Conservation (phyloP, 192 early-diverging fungal species). For the Dispira parvispora region DNA sequence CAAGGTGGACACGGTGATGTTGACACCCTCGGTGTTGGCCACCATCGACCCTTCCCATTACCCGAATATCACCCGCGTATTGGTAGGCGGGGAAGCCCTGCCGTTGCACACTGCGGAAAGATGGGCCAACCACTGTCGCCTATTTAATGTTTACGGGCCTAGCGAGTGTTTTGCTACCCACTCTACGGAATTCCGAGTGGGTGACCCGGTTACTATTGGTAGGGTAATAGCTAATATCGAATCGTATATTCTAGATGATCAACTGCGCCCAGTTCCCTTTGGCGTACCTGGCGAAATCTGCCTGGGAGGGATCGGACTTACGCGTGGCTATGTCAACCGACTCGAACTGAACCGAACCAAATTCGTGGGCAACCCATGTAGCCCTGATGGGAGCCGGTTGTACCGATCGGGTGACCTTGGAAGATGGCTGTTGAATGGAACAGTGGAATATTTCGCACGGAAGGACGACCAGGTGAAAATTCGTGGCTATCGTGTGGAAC, state of each 20-base stretch:
- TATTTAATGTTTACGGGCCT: neutral
- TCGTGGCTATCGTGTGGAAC: neutral
- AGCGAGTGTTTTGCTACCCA: neutral
- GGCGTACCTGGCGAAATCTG: constrained; percentile 19
- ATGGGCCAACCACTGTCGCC: neutral
- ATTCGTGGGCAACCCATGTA: neutral
- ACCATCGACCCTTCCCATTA: neutral
- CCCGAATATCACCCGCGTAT: neutral
- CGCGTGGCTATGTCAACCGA: no score
- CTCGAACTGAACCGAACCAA: no score
- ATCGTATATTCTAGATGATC: constrained; percentile 16
- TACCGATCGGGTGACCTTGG: neutral
- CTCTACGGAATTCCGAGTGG: neutral
- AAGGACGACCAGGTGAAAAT: neutral
- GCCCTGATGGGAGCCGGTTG: neutral
- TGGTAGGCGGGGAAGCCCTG: neutral
- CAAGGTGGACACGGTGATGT: neutral
- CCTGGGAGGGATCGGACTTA: constrained; percentile 8
- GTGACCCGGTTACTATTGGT: constrained; percentile 15
- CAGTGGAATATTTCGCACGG: neutral
- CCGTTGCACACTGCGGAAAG: neutral
- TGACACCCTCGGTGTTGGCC: constrained; percentile 5
- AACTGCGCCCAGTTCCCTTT: constrained; percentile 11
- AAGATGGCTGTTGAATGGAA: neutral
- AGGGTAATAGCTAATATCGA: constrained; percentile 12